phyloP scores from a whole-genome alignment of 163 green algal genomes.

The Picocystis sp. region DNA sequence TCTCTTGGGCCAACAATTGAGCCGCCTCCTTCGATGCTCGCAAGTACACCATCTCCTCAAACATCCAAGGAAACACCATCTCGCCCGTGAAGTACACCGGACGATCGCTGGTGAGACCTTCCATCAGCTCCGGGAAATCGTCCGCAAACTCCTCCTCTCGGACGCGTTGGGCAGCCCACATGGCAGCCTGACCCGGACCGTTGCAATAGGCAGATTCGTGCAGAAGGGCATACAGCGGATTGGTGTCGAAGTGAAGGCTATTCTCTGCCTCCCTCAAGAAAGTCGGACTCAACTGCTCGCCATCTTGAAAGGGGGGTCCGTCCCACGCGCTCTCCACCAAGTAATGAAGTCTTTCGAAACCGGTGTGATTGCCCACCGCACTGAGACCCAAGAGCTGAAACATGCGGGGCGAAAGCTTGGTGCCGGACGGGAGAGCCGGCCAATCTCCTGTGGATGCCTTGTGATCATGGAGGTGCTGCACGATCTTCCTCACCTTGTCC shows the following conservation, averaged over 20 bases:
- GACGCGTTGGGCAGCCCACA: slow-evolving; percentile 65
- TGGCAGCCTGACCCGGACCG: slow-evolving; percentile 19
- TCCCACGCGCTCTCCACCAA: slow-evolving; percentile 67
- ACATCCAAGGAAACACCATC: slow-evolving; percentile 91
- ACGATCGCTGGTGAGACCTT: slow-evolving; percentile 9
- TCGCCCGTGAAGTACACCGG: slow-evolving; percentile 51
- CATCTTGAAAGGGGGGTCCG: slow-evolving; percentile 7
- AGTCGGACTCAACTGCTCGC: slow-evolving; percentile 30
- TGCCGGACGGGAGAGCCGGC: slow-evolving; percentile 33
- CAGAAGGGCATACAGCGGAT: slow-evolving; percentile 84
- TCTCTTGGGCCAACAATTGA: slow-evolving; percentile 45
- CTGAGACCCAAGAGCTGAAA: slow-evolving; percentile 68
- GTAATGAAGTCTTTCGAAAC: slow-evolving; percentile 80
- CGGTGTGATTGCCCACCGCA: slow-evolving; percentile 23
- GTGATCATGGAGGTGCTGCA: slow-evolving; percentile 32
- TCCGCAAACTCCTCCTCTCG: slow-evolving; percentile 27
- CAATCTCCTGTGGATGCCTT: slow-evolving; percentile 21
- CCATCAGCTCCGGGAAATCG: slow-evolving; percentile 44
- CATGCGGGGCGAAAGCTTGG: slow-evolving; percentile 38
- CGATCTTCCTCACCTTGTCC: slow-evolving; percentile 39
- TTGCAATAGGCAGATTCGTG: slow-evolving; percentile 95
- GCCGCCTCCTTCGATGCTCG: slow-evolving; percentile 45
- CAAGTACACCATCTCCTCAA: slow-evolving; percentile 71
- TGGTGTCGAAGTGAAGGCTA: slow-evolving; percentile 38
- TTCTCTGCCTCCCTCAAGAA: slow-evolving; percentile 15